phyloP scores from a whole-genome alignment of 768 basidiomycete species.

The Pulveroboletus ravenelii region DNA sequence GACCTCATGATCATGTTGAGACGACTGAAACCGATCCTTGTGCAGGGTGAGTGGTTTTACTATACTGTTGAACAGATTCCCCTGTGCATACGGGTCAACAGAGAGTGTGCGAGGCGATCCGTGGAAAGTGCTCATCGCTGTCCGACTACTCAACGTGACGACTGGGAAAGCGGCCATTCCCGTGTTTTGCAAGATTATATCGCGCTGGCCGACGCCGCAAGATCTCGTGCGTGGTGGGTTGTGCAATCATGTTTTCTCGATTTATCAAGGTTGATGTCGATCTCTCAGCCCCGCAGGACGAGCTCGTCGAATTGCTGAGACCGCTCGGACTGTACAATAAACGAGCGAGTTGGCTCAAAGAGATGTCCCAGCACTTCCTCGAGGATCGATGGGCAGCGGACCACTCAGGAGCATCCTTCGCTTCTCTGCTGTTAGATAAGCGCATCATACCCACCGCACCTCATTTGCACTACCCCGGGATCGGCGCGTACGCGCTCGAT shows the following conservation, averaged over 20 bases:
- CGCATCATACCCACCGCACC: conserved; percentile 35
- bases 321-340: conserved; percentile 57
- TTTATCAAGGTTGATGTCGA: neutral
- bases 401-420: conserved; percentile 1
- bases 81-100: conserved; percentile 17
- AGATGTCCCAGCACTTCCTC: conserved; percentile 50
- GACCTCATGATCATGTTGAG: conserved; percentile 26
- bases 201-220: conserved; percentile 54
- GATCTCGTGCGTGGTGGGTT: conserved; percentile 50
- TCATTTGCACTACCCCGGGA: conserved; percentile 57
- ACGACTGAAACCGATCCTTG: conserved; percentile 29
- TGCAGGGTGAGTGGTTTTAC: conserved; percentile 22
- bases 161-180: conserved; percentile 60
- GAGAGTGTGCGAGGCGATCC: conserved; percentile 52
- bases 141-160: conserved; percentile 68
- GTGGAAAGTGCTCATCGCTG: conserved; percentile 68
- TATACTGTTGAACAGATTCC: neutral
- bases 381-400: conserved; percentile 33
- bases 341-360: conserved; percentile 52
- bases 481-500: conserved; percentile 69
- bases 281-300: conserved; percentile 37
- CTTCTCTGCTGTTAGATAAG: neutral
- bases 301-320: conserved; percentile 43
- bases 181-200: conserved; percentile 54
- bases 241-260: neutral